phyloP scores from a whole-genome alignment of 495 filamentous ascomycete genomes.

The Jackrogersella multiformis region DNA sequence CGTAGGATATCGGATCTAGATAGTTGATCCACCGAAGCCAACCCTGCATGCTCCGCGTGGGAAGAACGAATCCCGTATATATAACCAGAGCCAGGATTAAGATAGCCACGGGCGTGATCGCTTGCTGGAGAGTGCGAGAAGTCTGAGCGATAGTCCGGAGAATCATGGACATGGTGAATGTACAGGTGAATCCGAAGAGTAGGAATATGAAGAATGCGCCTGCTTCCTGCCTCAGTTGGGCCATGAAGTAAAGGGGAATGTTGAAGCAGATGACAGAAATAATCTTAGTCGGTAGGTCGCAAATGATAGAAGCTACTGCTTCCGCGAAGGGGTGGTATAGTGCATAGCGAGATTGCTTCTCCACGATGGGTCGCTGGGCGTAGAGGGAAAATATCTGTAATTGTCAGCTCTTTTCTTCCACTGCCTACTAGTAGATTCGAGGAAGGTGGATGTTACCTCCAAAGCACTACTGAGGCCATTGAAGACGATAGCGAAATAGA shows the following conservation, averaged over 20 bases:
- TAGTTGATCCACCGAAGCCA: conserved; percentile 86
- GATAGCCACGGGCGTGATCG: conserved; percentile 75
- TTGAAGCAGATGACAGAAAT: conserved; percentile 61
- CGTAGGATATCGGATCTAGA: conserved; percentile 84
- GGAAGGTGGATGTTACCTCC: conserved; percentile 8
- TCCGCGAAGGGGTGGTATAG: conserved; percentile 72
- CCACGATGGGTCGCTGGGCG: conserved; percentile 68
- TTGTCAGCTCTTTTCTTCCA: not conserved
- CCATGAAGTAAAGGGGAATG: conserved; percentile 67
- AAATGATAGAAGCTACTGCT: conserved; percentile 65
- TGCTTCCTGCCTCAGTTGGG: conserved; percentile 61
- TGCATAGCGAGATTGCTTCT: conserved; percentile 72
- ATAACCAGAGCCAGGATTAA: conserved; percentile 76
- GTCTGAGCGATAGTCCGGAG: conserved; percentile 76
- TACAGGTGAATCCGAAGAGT: conserved; percentile 62
- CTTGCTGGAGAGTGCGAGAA: conserved; percentile 74
- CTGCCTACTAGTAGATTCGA: too few relatives aligned
- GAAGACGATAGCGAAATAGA: conserved; percentile 25
- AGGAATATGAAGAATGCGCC: conserved; percentile 71
- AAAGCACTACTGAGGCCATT: conserved; percentile 11
- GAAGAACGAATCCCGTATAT: conserved; percentile 85
- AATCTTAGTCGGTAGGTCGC: conserved; percentile 65
- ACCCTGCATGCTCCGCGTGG: conserved; percentile 74
- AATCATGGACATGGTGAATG: conserved; percentile 65
- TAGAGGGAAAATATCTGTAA: conserved; percentile 65